A percentile compares a stretch with the other conserved stretches of the same genome.
Evolutionary conservation across 306 rosid species (phyloP).

Genomic region (Nissolia schottii): DNA sequence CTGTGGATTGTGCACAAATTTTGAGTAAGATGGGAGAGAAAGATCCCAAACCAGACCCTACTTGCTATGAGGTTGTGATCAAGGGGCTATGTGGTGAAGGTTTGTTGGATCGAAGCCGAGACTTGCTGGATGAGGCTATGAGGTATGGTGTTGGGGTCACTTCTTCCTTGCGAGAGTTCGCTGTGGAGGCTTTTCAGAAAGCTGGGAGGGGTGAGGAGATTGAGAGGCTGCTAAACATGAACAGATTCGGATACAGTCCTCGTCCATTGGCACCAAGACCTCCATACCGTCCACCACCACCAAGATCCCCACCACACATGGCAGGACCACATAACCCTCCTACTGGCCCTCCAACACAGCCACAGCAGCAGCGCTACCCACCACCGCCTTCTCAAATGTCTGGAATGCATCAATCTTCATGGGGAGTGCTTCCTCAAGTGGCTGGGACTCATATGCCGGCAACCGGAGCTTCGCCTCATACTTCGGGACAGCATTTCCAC

Average conservation of each 20-base stretch:
- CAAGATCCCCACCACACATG: slow-evolving; percentile 17
- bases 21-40: slow-evolving; percentile 90
- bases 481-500: slow-evolving; percentile 25
- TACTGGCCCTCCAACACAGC: slow-evolving; percentile 33
- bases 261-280: slow-evolving; percentile 37
- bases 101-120: slow-evolving; percentile 49
- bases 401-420: slow-evolving; percentile 29
- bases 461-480: slow-evolving; percentile 31
- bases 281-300: slow-evolving; percentile 31
- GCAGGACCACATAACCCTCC: slow-evolving; percentile 19
- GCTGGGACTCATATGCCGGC: slow-evolving; percentile 21
- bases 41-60: slow-evolving; percentile 90
- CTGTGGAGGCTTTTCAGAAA: slow-evolving; percentile 47
- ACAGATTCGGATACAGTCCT: slow-evolving; percentile 38
- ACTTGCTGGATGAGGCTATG: slow-evolving; percentile 61
- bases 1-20: slow-evolving; percentile 59
- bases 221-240: slow-evolving; percentile 51
- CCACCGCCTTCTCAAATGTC: slow-evolving; percentile 28
- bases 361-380: slow-evolving; percentile 10
- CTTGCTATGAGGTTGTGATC: slow-evolving; percentile 78
- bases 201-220: slow-evolving; percentile 73
- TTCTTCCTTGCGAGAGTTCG: slow-evolving; percentile 51
- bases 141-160: slow-evolving; percentile 76
- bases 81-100: slow-evolving; percentile 74
- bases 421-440: slow-evolving; percentile 34